These are phyloP conservation scores for Phellopilus nigrolimitatus DNA, from an alignment of 1,284 basidiomycete species.

Conservation along the genomic window DNA sequence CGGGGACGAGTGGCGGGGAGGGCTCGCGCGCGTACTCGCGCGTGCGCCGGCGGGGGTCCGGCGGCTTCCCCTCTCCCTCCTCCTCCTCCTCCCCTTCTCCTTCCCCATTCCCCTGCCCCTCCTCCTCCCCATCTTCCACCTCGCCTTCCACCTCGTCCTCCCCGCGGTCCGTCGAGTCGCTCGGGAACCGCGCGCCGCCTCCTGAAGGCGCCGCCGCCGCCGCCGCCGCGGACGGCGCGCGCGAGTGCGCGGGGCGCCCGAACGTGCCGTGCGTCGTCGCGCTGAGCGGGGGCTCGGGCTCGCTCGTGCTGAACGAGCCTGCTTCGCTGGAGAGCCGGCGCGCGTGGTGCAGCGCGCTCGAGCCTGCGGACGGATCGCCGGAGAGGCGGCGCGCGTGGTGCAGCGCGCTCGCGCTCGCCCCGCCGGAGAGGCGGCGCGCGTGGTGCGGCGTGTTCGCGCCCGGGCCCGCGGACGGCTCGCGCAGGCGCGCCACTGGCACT, in stretches of 20 bases:
- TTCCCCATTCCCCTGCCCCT: background rate
- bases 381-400: slow-evolving; percentile 4
- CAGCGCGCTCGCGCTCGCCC: slow-evolving; percentile 3
- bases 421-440: slow-evolving; percentile 4
- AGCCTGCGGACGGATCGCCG: slow-evolving; percentile 5
- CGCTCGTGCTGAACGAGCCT: background rate
- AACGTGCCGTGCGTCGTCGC: slow-evolving; percentile 11
- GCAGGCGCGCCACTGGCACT: slow-evolving; percentile 3
- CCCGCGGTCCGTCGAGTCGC: background rate
- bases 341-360: slow-evolving; percentile 7
- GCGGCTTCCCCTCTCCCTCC: background rate
- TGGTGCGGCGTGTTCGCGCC: background rate
- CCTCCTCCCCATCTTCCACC: background rate
- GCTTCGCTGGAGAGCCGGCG: background rate
- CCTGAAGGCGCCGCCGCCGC: background rate
- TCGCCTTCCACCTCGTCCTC: background rate
- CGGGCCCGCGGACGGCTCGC: slow-evolving; percentile 1
- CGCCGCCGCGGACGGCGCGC: background rate
- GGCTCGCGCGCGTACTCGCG: slow-evolving; percentile 13
- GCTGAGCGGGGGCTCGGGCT: slow-evolving; percentile 7
- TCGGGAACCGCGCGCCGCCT: background rate
- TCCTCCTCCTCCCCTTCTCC: background rate
- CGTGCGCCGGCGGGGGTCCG: background rate
- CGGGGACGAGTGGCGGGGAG: slow-evolving; percentile 10
- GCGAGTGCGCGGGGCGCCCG: slow-evolving; percentile 3